Percentiles rank a stretch among this genome's conserved stretches.
phyloP scores from a whole-genome alignment of 371 early-diverging fungal genomes.

The Mortierella sp. region DNA sequence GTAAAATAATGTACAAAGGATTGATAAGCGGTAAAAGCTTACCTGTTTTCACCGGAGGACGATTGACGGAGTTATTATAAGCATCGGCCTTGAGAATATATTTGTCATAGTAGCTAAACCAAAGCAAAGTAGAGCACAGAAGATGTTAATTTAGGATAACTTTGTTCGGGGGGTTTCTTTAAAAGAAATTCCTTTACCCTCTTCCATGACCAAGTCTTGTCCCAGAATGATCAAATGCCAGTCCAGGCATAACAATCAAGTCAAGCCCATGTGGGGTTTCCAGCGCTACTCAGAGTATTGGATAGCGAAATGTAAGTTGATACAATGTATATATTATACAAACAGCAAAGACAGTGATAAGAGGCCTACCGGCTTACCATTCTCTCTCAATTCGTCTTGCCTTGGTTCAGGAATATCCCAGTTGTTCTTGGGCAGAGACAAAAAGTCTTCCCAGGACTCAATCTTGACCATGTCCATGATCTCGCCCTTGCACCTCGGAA shows the following conservation, averaged over 20 bases:
- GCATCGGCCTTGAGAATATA: constrained; percentile 44
- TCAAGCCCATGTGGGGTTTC: constrained; percentile 66
- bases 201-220: constrained; percentile 81
- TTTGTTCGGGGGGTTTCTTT: too few species aligned
- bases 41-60: constrained; percentile 56
- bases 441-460: constrained; percentile 68
- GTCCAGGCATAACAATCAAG: constrained; percentile 75
- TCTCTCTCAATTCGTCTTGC: constrained; percentile 63
- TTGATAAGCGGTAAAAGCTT: too few species aligned
- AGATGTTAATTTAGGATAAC: neutral
- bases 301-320: neutral
- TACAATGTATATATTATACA: neutral
- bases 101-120: constrained; percentile 60
- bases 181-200: constrained; percentile 62
- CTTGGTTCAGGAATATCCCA: constrained; percentile 80
- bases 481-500: constrained; percentile 73
- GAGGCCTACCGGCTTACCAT: constrained; percentile 58
- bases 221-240: constrained; percentile 74
- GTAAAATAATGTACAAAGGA: too few species aligned
- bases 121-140: neutral
- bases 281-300: constrained; percentile 54
- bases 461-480: constrained; percentile 81
- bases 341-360: neutral
- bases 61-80: constrained; percentile 34
- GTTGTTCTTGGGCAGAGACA: constrained; percentile 69